Conservation (phyloP, 257 asterid species). For the Pogostemon cablin region DNA sequence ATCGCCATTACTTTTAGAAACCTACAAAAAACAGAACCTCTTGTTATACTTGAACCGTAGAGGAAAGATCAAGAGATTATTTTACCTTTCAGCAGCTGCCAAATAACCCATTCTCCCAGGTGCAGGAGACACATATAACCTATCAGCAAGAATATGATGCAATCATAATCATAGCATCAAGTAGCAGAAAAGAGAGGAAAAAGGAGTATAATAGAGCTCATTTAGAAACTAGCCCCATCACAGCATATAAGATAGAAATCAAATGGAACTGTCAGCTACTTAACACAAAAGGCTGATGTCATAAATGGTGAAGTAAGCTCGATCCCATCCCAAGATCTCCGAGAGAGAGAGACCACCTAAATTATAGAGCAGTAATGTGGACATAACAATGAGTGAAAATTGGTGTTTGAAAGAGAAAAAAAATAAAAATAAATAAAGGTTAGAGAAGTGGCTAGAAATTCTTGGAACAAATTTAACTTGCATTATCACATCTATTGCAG, state of each 20-base stretch:
- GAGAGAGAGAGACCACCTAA: neutral
- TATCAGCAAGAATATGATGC: constrained; percentile 32
- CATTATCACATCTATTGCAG: neutral
- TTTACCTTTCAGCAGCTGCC: constrained; percentile 78
- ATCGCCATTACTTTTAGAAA: constrained; percentile 87
- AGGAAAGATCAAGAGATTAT: constrained; percentile 17
- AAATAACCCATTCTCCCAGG: constrained; percentile 88
- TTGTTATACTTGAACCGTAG: constrained; percentile 24
- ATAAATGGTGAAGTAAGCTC: neutral
- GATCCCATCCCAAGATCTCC: neutral
- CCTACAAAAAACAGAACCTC: constrained; percentile 49
- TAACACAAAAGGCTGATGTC: neutral
- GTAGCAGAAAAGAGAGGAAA: neutral
- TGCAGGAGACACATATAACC: constrained; percentile 83
- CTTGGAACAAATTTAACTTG: neutral
- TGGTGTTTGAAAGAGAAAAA: neutral
- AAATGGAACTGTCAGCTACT: too few relatives aligned
- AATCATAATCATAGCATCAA: constrained; percentile 22
- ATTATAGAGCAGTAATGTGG: neutral
- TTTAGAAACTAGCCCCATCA: neutral
- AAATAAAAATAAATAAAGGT: neutral
- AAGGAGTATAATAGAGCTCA: neutral
- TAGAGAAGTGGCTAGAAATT: neutral
- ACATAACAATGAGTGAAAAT: neutral
- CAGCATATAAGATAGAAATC: neutral